Conservation (phyloP, 2,329 filamentous ascomycete genomes). For the Fusarium guadeloupense region DNA sequence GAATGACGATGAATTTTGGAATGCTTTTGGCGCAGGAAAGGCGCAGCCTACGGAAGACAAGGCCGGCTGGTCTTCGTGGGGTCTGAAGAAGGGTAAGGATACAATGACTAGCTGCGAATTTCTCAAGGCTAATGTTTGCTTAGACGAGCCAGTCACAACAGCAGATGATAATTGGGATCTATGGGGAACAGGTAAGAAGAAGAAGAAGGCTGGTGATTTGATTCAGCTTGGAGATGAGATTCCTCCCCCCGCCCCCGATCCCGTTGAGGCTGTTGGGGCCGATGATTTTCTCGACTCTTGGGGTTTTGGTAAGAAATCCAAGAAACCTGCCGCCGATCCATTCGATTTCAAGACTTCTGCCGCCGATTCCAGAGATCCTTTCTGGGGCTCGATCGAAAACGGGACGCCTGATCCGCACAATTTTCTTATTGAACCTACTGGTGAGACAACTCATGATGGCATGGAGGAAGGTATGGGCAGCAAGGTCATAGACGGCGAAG, state of each 20-base stretch:
- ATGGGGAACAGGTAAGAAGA: constrained; percentile 50
- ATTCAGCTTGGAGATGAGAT: constrained; percentile 50
- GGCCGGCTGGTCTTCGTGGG: constrained; percentile 38
- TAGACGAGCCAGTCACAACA: constrained; percentile 19
- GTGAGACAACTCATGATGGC: constrained; percentile 58
- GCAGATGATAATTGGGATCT: constrained; percentile 41
- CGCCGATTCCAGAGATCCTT: constrained; percentile 54
- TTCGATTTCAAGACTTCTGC: constrained; percentile 52
- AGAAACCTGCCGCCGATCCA: constrained; percentile 45
- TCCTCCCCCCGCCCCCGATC: constrained; percentile 43
- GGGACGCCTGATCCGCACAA: constrained; percentile 60
- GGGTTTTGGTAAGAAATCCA: constrained; percentile 63
- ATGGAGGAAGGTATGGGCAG: constrained; percentile 55
- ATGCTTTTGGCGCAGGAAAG: constrained; percentile 35
- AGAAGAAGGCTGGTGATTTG: constrained; percentile 54
- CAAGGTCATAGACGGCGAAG: constrained; percentile 56
- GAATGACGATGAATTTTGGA: constrained; percentile 44
- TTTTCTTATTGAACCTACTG: constrained; percentile 54
- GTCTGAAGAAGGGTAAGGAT: constrained; percentile 40
- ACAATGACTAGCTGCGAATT: constrained; percentile 28
- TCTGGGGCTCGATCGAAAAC: constrained; percentile 49
- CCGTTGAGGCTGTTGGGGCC: constrained; percentile 49
- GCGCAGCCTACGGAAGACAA: constrained; percentile 37
- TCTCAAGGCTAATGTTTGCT: constrained; percentile 13
- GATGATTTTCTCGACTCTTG: constrained; percentile 67